Evolutionary conservation across 768 basidiomycete species (phyloP).

Genomic region (Rhizopogon sp.): DNA sequence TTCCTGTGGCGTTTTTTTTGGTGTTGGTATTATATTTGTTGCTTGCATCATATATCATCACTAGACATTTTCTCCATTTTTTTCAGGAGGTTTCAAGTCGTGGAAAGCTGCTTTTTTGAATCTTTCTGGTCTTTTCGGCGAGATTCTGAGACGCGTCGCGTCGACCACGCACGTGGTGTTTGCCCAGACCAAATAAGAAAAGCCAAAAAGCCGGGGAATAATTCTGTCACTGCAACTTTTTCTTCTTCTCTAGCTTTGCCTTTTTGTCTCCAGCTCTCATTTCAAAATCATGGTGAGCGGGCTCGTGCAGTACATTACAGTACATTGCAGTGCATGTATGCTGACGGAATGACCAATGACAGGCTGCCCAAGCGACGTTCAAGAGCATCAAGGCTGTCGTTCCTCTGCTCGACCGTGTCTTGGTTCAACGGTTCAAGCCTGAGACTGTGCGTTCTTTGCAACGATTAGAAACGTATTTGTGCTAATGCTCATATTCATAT

Average conservation of each 20-base stretch:
- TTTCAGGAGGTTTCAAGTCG: no score
- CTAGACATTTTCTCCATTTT: not conserved
- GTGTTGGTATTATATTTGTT: not conserved
- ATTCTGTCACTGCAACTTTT: constrained; percentile 6
- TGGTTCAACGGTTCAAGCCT: constrained; percentile 96
- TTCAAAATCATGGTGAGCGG: constrained; percentile 22
- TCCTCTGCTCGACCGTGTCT: constrained; percentile 92
- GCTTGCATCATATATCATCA: constrained; percentile 8
- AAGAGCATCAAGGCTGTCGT: constrained; percentile 88
- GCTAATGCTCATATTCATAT: not conserved
- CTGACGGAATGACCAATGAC: constrained; percentile 1
- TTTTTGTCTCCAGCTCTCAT: constrained; percentile 7
- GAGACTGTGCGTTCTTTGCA: constrained; percentile 67
- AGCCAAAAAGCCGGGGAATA: constrained; percentile 14
- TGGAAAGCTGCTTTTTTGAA: no score
- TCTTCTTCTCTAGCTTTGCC: constrained; percentile 17
- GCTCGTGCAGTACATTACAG: not conserved
- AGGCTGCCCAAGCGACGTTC: constrained; percentile 91
- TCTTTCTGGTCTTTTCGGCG: not conserved
- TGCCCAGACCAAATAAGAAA: constrained; percentile 21
- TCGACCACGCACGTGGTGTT: constrained; percentile 24
- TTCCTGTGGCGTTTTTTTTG: not conserved
- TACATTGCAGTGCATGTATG: not conserved
- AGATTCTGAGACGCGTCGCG: constrained; percentile 1
- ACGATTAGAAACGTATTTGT: not conserved